Conservation (phyloP, 2,329 filamentous ascomycete genomes). For the Cytospora mali region DNA sequence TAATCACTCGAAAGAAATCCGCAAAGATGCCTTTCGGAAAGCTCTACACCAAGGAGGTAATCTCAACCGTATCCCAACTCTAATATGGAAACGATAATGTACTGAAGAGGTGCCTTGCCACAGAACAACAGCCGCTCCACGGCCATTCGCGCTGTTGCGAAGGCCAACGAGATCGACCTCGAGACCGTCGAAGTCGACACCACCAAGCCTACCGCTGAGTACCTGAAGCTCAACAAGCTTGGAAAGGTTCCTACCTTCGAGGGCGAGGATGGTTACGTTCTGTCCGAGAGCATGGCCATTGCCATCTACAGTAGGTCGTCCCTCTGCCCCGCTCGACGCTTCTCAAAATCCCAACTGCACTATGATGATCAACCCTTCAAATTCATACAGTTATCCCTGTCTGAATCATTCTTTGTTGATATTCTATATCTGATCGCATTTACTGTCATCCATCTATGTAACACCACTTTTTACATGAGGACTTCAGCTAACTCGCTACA, state of each 20-base stretch:
- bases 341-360: conserved; percentile 32
- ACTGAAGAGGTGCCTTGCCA: conserved; percentile 22
- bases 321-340: conserved; percentile 29
- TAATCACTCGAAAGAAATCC: conserved; percentile 34
- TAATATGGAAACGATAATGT: neutral
- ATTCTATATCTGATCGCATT: conserved; percentile 74
- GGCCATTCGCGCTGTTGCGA: conserved; percentile 88
- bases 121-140: conserved; percentile 90
- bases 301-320: conserved; percentile 91
- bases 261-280: conserved; percentile 85
- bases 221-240: conserved; percentile 82
- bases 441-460: conserved; percentile 31
- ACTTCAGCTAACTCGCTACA: conserved; percentile 37
- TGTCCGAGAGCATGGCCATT: conserved; percentile 91
- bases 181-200: conserved; percentile 77
- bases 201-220: conserved; percentile 70
- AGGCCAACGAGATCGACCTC: conserved; percentile 94
- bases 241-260: conserved; percentile 93
- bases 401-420: conserved; percentile 89
- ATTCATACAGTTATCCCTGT: conserved; percentile 93
- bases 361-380: conserved; percentile 76
- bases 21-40: conserved; percentile 94
- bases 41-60: conserved; percentile 85
- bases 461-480: conserved; percentile 30
- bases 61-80: neutral